Evolutionary conservation across 768 basidiomycete species (phyloP).

Genomic region (Lactarius pseudohatsudake): DNA sequence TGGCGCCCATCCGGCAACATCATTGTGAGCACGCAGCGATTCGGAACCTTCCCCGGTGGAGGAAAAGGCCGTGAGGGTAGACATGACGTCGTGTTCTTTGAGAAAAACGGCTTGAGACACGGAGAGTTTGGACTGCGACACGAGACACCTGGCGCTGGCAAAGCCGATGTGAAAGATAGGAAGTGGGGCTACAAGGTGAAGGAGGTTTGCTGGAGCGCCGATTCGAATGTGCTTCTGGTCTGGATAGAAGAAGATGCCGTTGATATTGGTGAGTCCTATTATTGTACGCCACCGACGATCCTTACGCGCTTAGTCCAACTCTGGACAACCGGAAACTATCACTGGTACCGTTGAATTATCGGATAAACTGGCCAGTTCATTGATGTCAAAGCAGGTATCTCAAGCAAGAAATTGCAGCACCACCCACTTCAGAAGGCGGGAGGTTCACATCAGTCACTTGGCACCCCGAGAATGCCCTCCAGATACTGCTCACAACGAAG

Average conservation of each 20-base stretch:
- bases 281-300: constrained; percentile 16
- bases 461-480: constrained; percentile 81
- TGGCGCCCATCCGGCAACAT: constrained; percentile 92
- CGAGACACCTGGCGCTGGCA: constrained; percentile 30
- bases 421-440: constrained; percentile 37
- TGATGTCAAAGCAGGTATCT: constrained; percentile 63
- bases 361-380: constrained; percentile 5
- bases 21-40: constrained; percentile 78
- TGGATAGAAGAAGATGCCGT: constrained; percentile 73
- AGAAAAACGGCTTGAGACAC: constrained; percentile 90
- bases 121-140: constrained; percentile 77
- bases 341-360: constrained; percentile 57
- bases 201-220: constrained; percentile 84
- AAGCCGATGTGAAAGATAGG: constrained; percentile 35
- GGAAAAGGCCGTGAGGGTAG: constrained; percentile 62
- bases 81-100: constrained; percentile 92
- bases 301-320: constrained; percentile 67
- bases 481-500: constrained; percentile 62
- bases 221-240: constrained; percentile 79
- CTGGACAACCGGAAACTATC: constrained; percentile 93
- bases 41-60: constrained; percentile 67
- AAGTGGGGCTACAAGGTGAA: constrained; percentile 71
- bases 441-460: constrained; percentile 76
- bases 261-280: constrained; percentile 61
- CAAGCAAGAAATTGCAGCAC: constrained; percentile 79